These are phyloP conservation scores for Evernia prunastri DNA, from an alignment of 495 filamentous ascomycete genomes.

Conservation along the genomic window DNA sequence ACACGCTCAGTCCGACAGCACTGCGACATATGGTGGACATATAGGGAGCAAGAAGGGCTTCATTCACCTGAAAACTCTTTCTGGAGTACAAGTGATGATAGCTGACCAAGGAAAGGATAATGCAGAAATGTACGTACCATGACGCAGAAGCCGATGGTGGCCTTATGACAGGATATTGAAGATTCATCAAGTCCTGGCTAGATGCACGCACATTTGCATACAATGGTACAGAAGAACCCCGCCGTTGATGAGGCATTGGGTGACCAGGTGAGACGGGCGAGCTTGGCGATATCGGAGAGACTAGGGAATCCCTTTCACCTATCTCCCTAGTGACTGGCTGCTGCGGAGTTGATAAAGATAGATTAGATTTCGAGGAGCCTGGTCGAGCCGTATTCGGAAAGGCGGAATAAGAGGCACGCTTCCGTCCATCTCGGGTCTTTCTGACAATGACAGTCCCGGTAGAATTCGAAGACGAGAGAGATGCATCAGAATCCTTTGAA, in stretches of 20 bases:
- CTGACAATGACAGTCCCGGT: conserved; percentile 43
- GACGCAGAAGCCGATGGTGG: conserved; percentile 44
- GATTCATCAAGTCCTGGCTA: conserved; percentile 38
- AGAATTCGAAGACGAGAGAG: conserved; percentile 44
- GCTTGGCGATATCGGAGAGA: conserved; percentile 19
- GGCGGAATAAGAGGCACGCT: conserved; percentile 26
- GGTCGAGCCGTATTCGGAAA: conserved; percentile 25
- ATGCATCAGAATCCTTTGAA: conserved; percentile 34
- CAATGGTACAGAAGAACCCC: conserved; percentile 24
- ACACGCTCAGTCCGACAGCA: background rate
- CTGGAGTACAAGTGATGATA: no score
- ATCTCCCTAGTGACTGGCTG: conserved; percentile 12
- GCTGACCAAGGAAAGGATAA: background rate
- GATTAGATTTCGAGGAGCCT: conserved; percentile 23
- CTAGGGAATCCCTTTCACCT: conserved; percentile 10
- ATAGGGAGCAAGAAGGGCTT: background rate
- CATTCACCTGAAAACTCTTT: background rate
- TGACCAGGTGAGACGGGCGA: conserved; percentile 13
- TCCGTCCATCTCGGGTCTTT: conserved; percentile 21
- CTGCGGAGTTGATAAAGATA: conserved; percentile 20
- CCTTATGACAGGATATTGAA: conserved; percentile 46
- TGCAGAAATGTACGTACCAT: conserved; percentile 18
- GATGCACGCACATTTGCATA: conserved; percentile 36
- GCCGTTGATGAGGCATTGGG: conserved; percentile 11
- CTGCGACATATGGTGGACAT: background rate